A percentile compares a stretch with the other conserved stretches of the same genome.
Evolutionary conservation across 1,284 basidiomycete genomes (phyloP).

Genomic region (Irpex lacteus): DNA sequence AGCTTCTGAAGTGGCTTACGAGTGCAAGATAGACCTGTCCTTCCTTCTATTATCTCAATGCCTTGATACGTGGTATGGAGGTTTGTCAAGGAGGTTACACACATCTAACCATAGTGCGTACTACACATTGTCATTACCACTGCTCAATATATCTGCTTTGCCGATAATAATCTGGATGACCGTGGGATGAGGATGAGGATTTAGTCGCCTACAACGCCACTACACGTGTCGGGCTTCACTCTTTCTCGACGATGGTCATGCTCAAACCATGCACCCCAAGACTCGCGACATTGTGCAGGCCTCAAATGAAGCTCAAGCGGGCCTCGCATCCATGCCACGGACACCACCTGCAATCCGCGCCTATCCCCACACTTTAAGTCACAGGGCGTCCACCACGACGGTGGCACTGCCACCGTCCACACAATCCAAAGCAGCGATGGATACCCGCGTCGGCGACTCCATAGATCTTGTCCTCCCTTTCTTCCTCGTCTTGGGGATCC

Average conservation of each 20-base stretch:
- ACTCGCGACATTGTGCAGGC: neutral
- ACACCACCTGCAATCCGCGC: neutral
- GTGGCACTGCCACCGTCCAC: neutral
- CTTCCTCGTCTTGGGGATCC: neutral
- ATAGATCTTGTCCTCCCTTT: neutral
- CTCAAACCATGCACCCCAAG: neutral
- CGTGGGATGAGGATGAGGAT: neutral
- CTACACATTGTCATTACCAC: neutral
- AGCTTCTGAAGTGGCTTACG: slow-evolving; percentile 34
- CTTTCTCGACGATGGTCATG: neutral
- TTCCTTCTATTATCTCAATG: slow-evolving; percentile 31
- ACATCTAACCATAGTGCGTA: neutral
- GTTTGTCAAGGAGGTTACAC: slow-evolving; percentile 34
- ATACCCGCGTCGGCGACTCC: neutral
- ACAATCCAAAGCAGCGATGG: neutral
- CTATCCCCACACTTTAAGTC: neutral
- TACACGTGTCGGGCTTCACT: neutral
- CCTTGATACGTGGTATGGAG: slow-evolving; percentile 24
- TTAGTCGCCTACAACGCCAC: neutral
- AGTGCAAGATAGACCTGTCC: slow-evolving; percentile 25
- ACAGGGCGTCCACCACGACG: neutral
- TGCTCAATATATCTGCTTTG: slow-evolving; percentile 3
- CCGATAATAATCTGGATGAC: neutral
- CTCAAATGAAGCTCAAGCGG: neutral
- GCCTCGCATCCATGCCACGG: neutral